Evolutionary conservation across 108 stramenopile species (phyloP), one percentile per base, ranked within the genome.

Genomic region (Cyclostephanos tholiformis): DNA sequence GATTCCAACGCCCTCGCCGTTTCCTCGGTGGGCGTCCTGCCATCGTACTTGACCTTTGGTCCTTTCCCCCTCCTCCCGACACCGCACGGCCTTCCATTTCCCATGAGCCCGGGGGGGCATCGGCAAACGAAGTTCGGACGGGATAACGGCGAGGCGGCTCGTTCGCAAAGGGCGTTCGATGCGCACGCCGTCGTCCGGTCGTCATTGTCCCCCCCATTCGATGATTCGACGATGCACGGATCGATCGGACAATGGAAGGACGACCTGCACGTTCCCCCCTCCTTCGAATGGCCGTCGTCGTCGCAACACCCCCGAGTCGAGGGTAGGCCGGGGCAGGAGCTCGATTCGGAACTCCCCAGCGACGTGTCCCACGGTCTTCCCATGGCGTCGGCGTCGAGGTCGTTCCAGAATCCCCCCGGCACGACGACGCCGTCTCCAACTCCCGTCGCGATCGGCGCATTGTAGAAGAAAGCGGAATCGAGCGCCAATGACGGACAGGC

Each of bases 31-130:
- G 91, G 89, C 41, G 90, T 90, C 38, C 84, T 76, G 23, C 92
- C 92, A 83, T 91, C 92, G 67, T 84, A 94, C 79, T 83, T 89
- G 50, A 91, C 87, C 61, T 84, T 91, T 22, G 90, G 89, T 74
- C 86, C 85, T 9, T 59, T 53, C 12, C 79, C 41, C 4, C 43
- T 58, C 14, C 55, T 26, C 44, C 49, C 43, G 14, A 23, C 51
- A n/a, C 57, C 48, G 69, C 94, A 95, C 23, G 79, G 30, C 11
- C 70, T 67, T 27, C 94, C 94, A 80, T 88, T 95, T 57, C 94
- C 94, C 90, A 93, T 82, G 26, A 87, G 67, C 4, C 86, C 88
- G 16, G 67, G 49, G 23, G 90, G 94, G 81, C 94, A 95, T 6
- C 68, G 43, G 74, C 94, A 95, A 8, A 49, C 56, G 60, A 89